A percentile compares a stretch with the other conserved stretches of the same genome.
Evolutionary conservation across 192 early-diverging fungal genomes (phyloP).

Genomic region (Backusella westeae): DNA sequence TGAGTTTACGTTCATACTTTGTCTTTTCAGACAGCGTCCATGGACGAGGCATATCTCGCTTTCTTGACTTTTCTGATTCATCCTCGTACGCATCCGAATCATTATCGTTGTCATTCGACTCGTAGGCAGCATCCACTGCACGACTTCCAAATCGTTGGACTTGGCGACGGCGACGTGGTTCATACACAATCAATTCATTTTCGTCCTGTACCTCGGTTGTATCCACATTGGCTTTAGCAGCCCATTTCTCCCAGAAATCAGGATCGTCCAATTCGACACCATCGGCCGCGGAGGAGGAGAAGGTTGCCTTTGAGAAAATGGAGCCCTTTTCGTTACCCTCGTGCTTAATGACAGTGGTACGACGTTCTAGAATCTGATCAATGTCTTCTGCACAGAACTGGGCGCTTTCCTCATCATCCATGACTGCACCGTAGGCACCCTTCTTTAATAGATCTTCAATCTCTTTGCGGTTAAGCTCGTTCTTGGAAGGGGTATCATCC

Average conservation of each 20-base stretch:
- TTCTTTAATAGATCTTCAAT: constrained; percentile 85
- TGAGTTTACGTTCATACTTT: constrained; percentile 56
- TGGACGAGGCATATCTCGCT: constrained; percentile 35
- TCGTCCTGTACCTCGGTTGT: constrained; percentile 49
- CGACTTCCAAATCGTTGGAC: constrained; percentile 50
- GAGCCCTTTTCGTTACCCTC: constrained; percentile 66
- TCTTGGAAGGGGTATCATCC: constrained; percentile 42
- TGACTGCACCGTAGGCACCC: constrained; percentile 83
- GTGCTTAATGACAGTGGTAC: constrained; percentile 77
- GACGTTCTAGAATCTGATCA: constrained; percentile 78
- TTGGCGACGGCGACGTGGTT: constrained; percentile 63
- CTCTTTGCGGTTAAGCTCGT: constrained; percentile 70
- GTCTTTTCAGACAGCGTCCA: constrained; percentile 54
- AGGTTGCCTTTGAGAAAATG: constrained; percentile 87
- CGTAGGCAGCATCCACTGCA: constrained; percentile 34
- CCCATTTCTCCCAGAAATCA: constrained; percentile 90
- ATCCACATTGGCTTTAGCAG: constrained; percentile 72
- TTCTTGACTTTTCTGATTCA: constrained; percentile 32
- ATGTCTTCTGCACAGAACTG: constrained; percentile 87
- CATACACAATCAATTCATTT: constrained; percentile 65
- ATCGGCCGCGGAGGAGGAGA: constrained; percentile 48
- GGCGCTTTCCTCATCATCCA: constrained; percentile 76
- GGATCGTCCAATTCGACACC: constrained; percentile 79
- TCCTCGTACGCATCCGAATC: constrained; percentile 50
- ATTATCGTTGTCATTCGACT: constrained; percentile 46